Conservation (phyloP, 1,284 basidiomycete genomes). For the Afroboletus lepidellus region DNA sequence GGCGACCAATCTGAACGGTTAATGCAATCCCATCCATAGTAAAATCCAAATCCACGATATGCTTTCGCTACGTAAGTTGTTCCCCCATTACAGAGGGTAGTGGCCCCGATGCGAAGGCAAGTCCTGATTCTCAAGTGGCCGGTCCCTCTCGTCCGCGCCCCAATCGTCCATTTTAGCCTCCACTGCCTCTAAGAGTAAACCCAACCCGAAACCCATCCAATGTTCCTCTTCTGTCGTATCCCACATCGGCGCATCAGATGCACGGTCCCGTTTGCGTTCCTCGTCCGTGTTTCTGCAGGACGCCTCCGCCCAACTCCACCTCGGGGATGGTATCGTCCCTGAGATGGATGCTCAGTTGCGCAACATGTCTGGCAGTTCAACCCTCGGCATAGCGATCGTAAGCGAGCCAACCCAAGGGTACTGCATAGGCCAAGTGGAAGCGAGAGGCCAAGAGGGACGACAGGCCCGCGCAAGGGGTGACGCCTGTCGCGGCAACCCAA, state of each 20-base stretch:
- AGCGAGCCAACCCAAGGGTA: constrained; percentile 8
- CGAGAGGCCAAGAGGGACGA: constrained; percentile 8
- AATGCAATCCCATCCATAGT: background rate
- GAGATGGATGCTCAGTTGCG: constrained; percentile 54
- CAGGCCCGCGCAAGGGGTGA: constrained; percentile 36
- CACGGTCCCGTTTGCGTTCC: constrained; percentile 56
- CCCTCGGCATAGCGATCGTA: constrained; percentile 20
- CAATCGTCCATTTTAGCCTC: no score
- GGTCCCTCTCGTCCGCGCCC: no score
- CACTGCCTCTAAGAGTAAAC: no score
- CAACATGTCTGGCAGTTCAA: constrained; percentile 73
- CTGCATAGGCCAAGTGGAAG: constrained; percentile 13
- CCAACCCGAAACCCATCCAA: background rate
- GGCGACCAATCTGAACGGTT: constrained; percentile 19
- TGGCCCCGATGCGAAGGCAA: no score
- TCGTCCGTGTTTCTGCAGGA: constrained; percentile 60
- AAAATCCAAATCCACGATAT: constrained; percentile 34
- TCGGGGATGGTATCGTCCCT: constrained; percentile 37
- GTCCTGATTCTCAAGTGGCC: no score
- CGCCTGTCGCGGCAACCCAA: constrained; percentile 62
- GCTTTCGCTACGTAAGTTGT: constrained; percentile 32
- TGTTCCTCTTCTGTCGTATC: constrained; percentile 18
- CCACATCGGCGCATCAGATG: constrained; percentile 1
- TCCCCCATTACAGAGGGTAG: no score
- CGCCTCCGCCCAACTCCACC: constrained; percentile 41